Base-by-base conservation (phyloP, 768 basidiomycete genomes). In the Boletus sp. region DNA sequence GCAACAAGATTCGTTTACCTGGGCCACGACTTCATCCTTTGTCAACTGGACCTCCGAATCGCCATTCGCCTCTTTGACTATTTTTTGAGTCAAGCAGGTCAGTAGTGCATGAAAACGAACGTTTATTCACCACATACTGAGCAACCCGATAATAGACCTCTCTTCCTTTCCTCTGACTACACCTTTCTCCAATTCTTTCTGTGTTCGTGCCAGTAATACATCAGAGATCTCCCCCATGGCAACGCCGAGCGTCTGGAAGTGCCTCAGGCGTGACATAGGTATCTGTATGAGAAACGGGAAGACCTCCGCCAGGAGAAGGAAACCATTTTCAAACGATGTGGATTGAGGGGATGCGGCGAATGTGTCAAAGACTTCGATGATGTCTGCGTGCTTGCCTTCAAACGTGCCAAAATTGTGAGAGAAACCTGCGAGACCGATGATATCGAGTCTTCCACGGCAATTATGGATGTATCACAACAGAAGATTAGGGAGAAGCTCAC, bases 351-450 rank as follows among this genome's bases (percentile, higher is more conserved):
- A 62, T 25, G 58, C 53, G 5, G 34, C 27, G 49, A 77, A 72
- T 1, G 71, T 64, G 15, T 34, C 33, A 34, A 34, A 34, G 33
- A 34, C 13, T 14, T 34, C 33, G 6, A 14, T 34, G 14, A 34
- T 72, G 3, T 70, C 56, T 4, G 78, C 71, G 29, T 64, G 64
- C 51, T 78, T 74, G 6, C 82, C 82, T 14, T 79, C 75, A 5
- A 84, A 71, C 0, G 79, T 66, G 14, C 76, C 75, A 56, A 85
- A 85, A 60, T 83, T 72, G 58, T 84, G 78, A 5, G 79, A 78
- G 53, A 84, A 85, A 0, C 82, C 82, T 8, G 80, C 81, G 34
- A 84, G 79, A 14, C 83, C 82, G 47, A 85, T 73, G 1, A 72
- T 76, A 59, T 85, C 84, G 5, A 85, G 69, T 11, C 82, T 83